Percentiles rank a stretch among this genome's conserved stretches.
These are phyloP conservation scores for Brettanomyces naardenensis DNA, from an alignment of 805 yeast genomes.

Conservation along the genomic window DNA sequence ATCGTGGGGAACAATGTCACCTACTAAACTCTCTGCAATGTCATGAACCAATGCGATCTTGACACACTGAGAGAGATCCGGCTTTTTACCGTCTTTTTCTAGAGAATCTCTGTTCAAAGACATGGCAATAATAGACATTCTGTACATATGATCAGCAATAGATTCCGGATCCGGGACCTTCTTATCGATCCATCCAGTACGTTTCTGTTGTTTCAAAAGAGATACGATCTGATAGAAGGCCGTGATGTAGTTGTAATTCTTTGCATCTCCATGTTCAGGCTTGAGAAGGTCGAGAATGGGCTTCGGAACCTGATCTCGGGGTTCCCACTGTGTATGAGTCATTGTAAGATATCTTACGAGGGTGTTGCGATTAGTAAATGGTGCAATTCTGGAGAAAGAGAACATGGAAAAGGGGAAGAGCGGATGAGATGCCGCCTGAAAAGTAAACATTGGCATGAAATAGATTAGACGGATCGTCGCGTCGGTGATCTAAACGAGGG, in stretches of 20 bases:
- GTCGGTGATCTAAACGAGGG: no score
- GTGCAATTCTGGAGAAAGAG: neutral
- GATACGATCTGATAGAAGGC: conserved; percentile 52
- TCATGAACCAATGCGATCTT: conserved; percentile 89
- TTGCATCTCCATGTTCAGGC: conserved; percentile 4
- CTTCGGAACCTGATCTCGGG: conserved; percentile 34
- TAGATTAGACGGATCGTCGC: no score
- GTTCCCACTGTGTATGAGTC: conserved; percentile 33
- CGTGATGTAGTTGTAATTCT: conserved; percentile 22
- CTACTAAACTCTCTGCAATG: conserved; percentile 89
- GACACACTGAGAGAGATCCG: conserved; percentile 60
- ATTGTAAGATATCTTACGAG: no score
- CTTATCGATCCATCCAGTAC: conserved; percentile 93
- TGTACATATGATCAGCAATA: conserved; percentile 92
- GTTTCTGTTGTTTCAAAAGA: conserved; percentile 64
- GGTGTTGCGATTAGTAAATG: no score
- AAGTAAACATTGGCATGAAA: no score
- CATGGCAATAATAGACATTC: conserved; percentile 82
- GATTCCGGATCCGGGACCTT: conserved; percentile 51
- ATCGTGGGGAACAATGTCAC: conserved; percentile 87
- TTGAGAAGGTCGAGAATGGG: conserved; percentile 26
- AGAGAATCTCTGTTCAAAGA: conserved; percentile 35
- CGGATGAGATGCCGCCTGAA: neutral
- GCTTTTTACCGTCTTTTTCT: conserved; percentile 14
- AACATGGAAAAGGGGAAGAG: neutral